phyloP scores from a whole-genome alignment of 495 filamentous ascomycete species.

The Annulohypoxylon maeteangense region DNA sequence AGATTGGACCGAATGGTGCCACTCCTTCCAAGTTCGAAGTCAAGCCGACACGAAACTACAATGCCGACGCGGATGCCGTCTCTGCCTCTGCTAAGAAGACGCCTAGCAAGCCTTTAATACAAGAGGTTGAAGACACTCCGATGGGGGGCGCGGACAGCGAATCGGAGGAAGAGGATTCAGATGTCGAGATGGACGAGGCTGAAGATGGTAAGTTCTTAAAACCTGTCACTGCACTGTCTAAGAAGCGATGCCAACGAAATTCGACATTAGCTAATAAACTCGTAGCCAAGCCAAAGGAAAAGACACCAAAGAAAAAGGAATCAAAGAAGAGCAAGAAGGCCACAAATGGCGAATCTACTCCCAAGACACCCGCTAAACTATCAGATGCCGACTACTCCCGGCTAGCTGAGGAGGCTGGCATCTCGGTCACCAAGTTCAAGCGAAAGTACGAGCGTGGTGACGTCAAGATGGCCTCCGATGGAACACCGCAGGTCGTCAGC shows the following conservation, averaged over 20 bases:
- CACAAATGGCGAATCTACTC: slow-evolving; percentile 33
- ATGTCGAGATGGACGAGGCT: slow-evolving; percentile 43
- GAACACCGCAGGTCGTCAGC: slow-evolving; percentile 69
- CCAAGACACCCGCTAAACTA: slow-evolving; percentile 47
- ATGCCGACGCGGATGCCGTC: slow-evolving; percentile 90
- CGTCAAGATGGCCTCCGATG: slow-evolving; percentile 67
- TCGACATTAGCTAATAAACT: slow-evolving; percentile 54
- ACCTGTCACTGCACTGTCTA: slow-evolving; percentile 1
- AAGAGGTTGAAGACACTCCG: slow-evolving; percentile 65
- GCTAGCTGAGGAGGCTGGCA: slow-evolving; percentile 69
- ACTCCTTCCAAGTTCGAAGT: slow-evolving; percentile 84
- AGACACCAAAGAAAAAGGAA: slow-evolving; percentile 54
- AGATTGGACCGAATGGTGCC: slow-evolving; percentile 77
- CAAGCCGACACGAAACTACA: slow-evolving; percentile 96
- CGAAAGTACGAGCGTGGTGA: slow-evolving; percentile 76
- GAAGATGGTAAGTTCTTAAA: slow-evolving; percentile 43
- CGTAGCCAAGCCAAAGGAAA: slow-evolving; percentile 56
- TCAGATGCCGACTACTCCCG: slow-evolving; percentile 62
- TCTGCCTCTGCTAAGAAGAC: slow-evolving; percentile 73
- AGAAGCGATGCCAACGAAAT: slow-evolving; percentile 16
- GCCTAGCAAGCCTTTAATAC: slow-evolving; percentile 63
- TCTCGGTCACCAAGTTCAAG: slow-evolving; percentile 75
- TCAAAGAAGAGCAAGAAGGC: slow-evolving; percentile 56
- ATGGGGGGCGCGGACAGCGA: slow-evolving; percentile 49
- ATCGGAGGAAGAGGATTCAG: slow-evolving; percentile 45